Evolutionary conservation across 2,329 filamentous ascomycete genomes (phyloP).

Genomic region (Diplodia intermedia): DNA sequence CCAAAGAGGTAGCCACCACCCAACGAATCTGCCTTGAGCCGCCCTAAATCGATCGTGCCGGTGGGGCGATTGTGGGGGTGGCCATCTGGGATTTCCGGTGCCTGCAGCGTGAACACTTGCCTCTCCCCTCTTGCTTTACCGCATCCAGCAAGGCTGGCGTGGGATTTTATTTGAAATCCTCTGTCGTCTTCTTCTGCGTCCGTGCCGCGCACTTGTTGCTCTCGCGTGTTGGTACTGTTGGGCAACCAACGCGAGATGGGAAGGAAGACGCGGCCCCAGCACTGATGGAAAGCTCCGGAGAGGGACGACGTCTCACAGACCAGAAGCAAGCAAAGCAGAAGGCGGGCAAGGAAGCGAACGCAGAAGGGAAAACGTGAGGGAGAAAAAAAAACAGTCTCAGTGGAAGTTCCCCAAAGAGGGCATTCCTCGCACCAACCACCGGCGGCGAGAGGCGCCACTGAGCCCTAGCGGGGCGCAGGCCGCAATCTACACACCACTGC

Average conservation of each 20-base stretch:
- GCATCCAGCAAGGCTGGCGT: too few species aligned
- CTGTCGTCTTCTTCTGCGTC: neutral
- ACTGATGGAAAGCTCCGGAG: too few species aligned
- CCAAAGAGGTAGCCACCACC: neutral
- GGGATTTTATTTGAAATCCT: too few species aligned
- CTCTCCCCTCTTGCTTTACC: too few species aligned
- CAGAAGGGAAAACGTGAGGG: neutral
- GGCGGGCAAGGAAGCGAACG: neutral
- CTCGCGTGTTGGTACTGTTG: neutral
- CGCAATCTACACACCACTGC: neutral
- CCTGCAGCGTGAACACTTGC: too few species aligned
- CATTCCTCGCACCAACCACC: neutral
- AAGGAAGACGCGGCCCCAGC: too few species aligned
- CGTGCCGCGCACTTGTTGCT: too few species aligned
- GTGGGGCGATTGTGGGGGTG: neutral
- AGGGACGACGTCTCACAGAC: neutral
- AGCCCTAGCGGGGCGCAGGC: neutral
- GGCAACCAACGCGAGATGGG: neutral
- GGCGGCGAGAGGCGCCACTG: neutral
- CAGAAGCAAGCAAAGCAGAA: neutral
- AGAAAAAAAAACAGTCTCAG: neutral
- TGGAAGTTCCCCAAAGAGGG: neutral
- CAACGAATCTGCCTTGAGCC: neutral
- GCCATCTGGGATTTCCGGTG: neutral
- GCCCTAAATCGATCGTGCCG: neutral